Base-by-base conservation (phyloP, 2,329 filamentous ascomycete species). In the Delphinella strobiligena region DNA sequence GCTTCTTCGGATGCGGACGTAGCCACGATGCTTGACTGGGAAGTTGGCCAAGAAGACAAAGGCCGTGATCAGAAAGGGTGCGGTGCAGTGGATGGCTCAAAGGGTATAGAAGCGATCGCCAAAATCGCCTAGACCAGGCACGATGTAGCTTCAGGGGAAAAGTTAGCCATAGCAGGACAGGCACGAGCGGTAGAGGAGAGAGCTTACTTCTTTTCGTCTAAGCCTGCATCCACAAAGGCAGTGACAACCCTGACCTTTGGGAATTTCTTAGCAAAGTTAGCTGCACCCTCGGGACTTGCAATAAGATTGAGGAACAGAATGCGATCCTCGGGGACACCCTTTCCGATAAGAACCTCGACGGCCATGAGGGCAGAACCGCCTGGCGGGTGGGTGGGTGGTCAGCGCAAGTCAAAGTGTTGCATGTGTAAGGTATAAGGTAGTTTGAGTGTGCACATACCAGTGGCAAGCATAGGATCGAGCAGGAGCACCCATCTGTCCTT, bases 381-480 rank as follows among this genome's bases (percentile, higher is more conserved):
- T 91, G 49, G 16, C 8, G n/a, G n/a, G n/a, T n/a, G n/a, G n/a
- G n/a, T n/a, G n/a, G n/a, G n/a, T n/a, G n/a, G n/a, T n/a, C n/a
- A n/a, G n/a, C n/a, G n/a, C n/a, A n/a, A n/a, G n/a, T n/a, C n/a
- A n/a, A n/a, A n/a, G n/a, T n/a, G n/a, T n/a, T n/a, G n/a, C n/a
- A n/a, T n/a, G n/a, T n/a, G n/a, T n/a, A 15, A 31, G 18, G 17
- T 44, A 38, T 36, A 31, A 34, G 11, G 9, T 4, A 17, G 14
- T 10, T 48, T 27, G 29, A 31, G 18, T 14, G n/a, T 5, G 16
- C 4, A 49, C 69, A 54, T 63, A 88, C 86, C 88, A 51, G 91
- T 98, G 42, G 91, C 91, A 64, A 98, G 88, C 91, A 98, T 98
- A n/a, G 91, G 91, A 58, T 98, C 91, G 34, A 98, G 66, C 33